A percentile compares a stretch with the other conserved stretches of the same genome.
These are phyloP conservation scores for Collariella sp. DNA, from an alignment of 495 filamentous ascomycete genomes.

Conservation along the genomic window DNA sequence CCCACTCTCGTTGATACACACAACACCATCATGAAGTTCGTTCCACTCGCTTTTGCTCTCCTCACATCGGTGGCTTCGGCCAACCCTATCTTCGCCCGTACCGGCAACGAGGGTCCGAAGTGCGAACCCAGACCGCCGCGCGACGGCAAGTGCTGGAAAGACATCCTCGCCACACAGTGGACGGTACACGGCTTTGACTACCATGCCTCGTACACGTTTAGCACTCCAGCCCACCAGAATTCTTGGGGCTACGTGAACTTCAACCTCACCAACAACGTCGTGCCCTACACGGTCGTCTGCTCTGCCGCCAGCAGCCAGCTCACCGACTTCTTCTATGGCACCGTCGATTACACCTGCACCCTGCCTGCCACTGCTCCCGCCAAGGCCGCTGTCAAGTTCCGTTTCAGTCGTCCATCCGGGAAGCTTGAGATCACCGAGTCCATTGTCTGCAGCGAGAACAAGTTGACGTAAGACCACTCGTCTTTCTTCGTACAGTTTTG, in stretches of 20 bases:
- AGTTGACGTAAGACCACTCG: slow-evolving; percentile 23
- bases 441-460: slow-evolving; percentile 21
- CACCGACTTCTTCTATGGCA: slow-evolving; percentile 37
- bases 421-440: slow-evolving; percentile 32
- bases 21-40: background rate
- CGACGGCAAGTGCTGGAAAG: slow-evolving; percentile 9
- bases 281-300: slow-evolving; percentile 25
- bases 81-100: background rate
- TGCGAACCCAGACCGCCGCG: slow-evolving; percentile 1
- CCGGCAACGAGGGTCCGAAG: background rate
- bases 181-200: slow-evolving; percentile 27
- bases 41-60: background rate
- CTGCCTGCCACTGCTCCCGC: slow-evolving; percentile 6
- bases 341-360: slow-evolving; percentile 27
- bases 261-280: slow-evolving; percentile 36
- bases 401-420: slow-evolving; percentile 27
- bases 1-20: background rate
- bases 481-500: too few species aligned
- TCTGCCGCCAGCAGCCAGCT: slow-evolving; percentile 31
- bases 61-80: background rate
- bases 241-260: slow-evolving; percentile 36
- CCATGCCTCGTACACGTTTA: slow-evolving; percentile 32
- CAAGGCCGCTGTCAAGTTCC: slow-evolving; percentile 21
- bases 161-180: slow-evolving; percentile 7
- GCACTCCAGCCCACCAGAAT: slow-evolving; percentile 36